These are phyloP conservation scores for Melanomma pulvis-pyrius DNA, from an alignment of 495 filamentous ascomycete species.

Conservation along the genomic window DNA sequence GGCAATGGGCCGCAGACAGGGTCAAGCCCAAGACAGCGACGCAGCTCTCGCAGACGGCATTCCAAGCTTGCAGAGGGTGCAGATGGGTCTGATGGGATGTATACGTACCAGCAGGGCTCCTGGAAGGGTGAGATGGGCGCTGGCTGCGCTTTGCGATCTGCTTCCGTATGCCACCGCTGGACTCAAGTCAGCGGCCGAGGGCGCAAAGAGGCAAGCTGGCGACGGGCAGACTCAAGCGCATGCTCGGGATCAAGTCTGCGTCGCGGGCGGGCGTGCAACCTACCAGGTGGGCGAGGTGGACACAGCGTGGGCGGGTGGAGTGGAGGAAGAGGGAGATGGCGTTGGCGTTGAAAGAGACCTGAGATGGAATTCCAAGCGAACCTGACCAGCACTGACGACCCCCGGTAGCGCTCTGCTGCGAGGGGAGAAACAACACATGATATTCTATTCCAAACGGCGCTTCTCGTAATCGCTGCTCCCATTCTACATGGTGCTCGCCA, in stretches of 20 bases:
- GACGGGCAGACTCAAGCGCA: not conserved
- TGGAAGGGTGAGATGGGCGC: conserved; percentile 19
- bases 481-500: no score
- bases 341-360: not conserved
- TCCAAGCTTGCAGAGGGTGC: not conserved
- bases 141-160: conserved; percentile 21
- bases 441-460: not conserved
- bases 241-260: not conserved
- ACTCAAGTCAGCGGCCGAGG: conserved; percentile 26
- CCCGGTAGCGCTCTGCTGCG: not conserved
- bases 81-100: conserved; percentile 20
- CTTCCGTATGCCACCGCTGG: conserved; percentile 36
- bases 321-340: not conserved
- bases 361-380: not conserved
- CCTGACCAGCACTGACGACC: not conserved
- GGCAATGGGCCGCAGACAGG: conserved; percentile 33
- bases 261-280: not conserved
- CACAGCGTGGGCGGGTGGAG: not conserved
- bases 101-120: conserved; percentile 29
- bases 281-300: not conserved
- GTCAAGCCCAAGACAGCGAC: conserved; percentile 7
- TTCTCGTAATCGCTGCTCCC: not conserved
- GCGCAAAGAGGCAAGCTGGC: not conserved
- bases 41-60: not conserved
- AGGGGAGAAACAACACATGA: not conserved